These are phyloP conservation scores for Setaria viridis DNA, from an alignment of 202 grass and related monocot species.

Conservation along the genomic window DNA sequence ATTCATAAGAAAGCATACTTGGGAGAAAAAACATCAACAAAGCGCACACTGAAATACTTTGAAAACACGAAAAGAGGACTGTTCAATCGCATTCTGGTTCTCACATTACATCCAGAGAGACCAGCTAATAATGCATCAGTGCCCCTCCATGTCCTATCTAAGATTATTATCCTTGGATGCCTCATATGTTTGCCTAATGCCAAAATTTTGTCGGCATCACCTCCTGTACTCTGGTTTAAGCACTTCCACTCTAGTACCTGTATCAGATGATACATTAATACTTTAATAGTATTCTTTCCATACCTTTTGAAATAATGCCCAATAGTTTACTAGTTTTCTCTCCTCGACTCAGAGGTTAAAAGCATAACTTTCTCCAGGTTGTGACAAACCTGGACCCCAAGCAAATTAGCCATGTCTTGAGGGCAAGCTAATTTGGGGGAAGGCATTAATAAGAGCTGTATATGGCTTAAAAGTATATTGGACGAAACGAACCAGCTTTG, in stretches of 20 bases:
- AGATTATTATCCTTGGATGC: constrained; percentile 7
- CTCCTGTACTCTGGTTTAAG: not conserved
- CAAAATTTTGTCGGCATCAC: not conserved
- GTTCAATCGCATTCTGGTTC: not conserved
- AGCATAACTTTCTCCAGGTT: not conserved
- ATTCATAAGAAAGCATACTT: constrained; percentile 8
- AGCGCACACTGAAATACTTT: not conserved
- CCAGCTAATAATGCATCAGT: constrained; percentile 2
- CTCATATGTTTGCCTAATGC: constrained; percentile 13
- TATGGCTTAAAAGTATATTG: not conserved
- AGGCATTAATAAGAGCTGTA: not conserved
- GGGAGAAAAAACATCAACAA: not conserved
- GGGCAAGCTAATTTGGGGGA: not conserved
- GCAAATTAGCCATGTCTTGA: not conserved
- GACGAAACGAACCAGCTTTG: not conserved
- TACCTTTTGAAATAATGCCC: not conserved
- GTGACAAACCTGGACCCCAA: not conserved
- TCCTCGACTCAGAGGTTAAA: not conserved
- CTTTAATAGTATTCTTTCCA: not conserved
- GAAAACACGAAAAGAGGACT: not conserved
- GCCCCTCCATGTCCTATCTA: not conserved
- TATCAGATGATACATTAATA: constrained; percentile 3
- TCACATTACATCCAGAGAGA: not conserved
- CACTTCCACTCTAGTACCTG: not conserved
- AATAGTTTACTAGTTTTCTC: not conserved